Base-by-base conservation (phyloP, 2,329 filamentous ascomycete species). In the Xylaria sp. region DNA sequence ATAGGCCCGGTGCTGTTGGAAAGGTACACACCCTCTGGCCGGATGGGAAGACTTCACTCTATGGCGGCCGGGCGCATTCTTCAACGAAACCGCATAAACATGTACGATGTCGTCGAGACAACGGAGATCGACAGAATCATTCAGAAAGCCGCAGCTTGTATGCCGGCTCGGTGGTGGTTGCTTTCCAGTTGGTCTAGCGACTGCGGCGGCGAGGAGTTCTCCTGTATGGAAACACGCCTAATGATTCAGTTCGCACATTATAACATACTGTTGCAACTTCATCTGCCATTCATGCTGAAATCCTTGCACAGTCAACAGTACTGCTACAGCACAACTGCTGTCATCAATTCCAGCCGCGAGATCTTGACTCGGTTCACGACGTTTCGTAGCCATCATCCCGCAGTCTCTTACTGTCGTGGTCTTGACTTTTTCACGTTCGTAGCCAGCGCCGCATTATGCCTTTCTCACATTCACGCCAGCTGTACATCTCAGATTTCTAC, bases 91-190 rank as follows among this genome's bases (percentile, higher is more conserved):
- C 70, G 71, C n/a, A 65, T 69, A 3, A 70, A 78, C 25, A 63
- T 70, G 12, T 66, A 73, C 12, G 72, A 81, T 58, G 59, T 80
- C 25, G 67, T 67, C 1, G 69, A 73, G 18, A 82, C 79, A 0
- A 64, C 71, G 1, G 75, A 80, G 25, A 78, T 83, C 7, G 84
- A 86, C 67, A 69, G 66, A 48, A 68, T 82, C 25, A 74, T 85
- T 7, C 80, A 80, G 50, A 73, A 80, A 3, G 78, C 81, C 6
- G 78, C 81, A 0, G 73, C 73, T 0, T 73, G 72, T 2, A 78
- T 85, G 81, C 80, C 83, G 2, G 71, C 80, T 3, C 76, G 80
- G 46, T 86, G 83, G 82, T 86, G 83, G 84, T 66, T 80, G 4
- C 65, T 75, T 9, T 76, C 77, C 10, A 60, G 76, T 18, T 41